phyloP scores from a whole-genome alignment of 2,329 filamentous ascomycete genomes.

The Penicillium sp. region DNA sequence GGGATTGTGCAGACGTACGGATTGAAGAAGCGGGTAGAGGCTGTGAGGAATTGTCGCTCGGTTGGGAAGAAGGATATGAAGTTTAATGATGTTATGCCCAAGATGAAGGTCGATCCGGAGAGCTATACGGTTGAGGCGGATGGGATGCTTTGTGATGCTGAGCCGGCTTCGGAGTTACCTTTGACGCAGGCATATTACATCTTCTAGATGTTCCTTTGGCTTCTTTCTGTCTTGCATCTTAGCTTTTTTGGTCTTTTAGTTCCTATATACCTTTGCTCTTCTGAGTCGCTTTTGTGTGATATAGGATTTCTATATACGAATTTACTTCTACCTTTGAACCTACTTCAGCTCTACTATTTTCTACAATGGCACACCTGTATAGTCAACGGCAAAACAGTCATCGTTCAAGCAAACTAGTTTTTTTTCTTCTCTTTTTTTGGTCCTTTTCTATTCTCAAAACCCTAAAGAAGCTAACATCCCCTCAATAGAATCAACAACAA shows the following conservation, averaged over 20 bases:
- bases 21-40: conserved; percentile 68
- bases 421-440: too few relatives aligned
- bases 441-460: not conserved
- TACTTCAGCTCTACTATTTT: too few relatives aligned
- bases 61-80: conserved; percentile 84
- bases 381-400: not conserved
- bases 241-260: not conserved
- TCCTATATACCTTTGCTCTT: conserved; percentile 13
- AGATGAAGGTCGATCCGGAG: conserved; percentile 87
- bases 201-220: conserved; percentile 45
- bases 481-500: not conserved
- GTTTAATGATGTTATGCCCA: conserved; percentile 71
- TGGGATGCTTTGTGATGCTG: conserved; percentile 62
- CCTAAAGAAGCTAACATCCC: not conserved
- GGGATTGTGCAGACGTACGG: conserved; percentile 64
- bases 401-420: not conserved
- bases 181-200: conserved; percentile 70
- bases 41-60: conserved; percentile 65
- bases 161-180: conserved; percentile 62
- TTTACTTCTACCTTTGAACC: not conserved
- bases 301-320: conserved; percentile 6
- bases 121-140: conserved; percentile 80
- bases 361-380: too few relatives aligned
- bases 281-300: not conserved
- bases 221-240: not conserved